These are phyloP conservation scores for Melaleuca quinquenervia DNA, from an alignment of 345 rosid species.

Conservation along the genomic window DNA sequence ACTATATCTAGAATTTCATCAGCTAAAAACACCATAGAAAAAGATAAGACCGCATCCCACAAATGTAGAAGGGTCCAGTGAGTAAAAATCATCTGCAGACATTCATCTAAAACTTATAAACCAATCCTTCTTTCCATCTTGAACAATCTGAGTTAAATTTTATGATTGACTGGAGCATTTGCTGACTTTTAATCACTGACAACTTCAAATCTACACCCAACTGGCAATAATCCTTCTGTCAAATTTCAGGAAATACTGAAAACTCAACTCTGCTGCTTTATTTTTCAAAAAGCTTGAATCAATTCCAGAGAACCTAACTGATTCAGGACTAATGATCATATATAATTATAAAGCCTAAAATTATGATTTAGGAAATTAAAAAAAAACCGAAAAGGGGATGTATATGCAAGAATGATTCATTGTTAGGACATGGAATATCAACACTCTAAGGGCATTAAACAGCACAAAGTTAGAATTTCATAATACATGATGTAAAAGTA, in stretches of 20 bases:
- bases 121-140: neutral
- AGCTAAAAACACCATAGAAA: neutral
- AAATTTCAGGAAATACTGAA: neutral
- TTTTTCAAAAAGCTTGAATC: neutral
- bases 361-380: neutral
- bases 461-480: neutral
- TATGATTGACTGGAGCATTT: neutral
- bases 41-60: neutral
- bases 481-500: neutral
- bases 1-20: too few relatives aligned
- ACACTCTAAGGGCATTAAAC: neutral
- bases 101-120: neutral
- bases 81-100: neutral
- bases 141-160: neutral
- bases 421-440: neutral
- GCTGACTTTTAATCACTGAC: neutral
- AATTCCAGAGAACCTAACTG: neutral
- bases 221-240: neutral
- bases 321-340: neutral
- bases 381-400: neutral
- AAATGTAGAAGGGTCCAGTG: neutral
- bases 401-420: neutral
- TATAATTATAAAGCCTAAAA: neutral
- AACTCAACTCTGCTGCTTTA: neutral
- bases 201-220: neutral